These are phyloP conservation scores for Candida tibetensis DNA, from an alignment of 805 yeast genomes.

Conservation along the genomic window DNA sequence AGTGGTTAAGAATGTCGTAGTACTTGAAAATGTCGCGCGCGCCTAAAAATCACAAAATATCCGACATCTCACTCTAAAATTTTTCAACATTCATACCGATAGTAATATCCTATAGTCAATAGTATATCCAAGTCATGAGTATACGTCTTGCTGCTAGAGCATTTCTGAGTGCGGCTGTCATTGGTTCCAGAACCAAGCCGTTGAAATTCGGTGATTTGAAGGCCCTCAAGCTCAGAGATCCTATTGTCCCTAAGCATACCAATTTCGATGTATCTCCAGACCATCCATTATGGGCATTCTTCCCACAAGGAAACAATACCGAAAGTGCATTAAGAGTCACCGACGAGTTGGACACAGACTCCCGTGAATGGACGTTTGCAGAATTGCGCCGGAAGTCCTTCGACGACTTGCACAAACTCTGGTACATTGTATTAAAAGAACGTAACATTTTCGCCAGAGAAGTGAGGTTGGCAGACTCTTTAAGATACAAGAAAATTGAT, in stretches of 20 bases:
- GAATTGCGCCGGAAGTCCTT: conserved; percentile 89
- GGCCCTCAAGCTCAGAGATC: conserved; percentile 61
- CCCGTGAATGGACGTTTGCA: conserved; percentile 83
- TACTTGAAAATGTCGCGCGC: too few relatives aligned
- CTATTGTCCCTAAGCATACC: conserved; percentile 77
- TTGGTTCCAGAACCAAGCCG: conserved; percentile 39
- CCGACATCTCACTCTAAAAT: conserved; percentile 9
- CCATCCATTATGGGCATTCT: conserved; percentile 96
- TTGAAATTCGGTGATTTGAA: conserved; percentile 25
- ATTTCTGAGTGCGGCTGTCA: conserved; percentile 34
- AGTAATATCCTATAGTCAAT: too few relatives aligned
- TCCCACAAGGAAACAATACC: conserved; percentile 50
- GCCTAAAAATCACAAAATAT: too few relatives aligned
- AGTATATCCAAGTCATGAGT: conserved; percentile 6
- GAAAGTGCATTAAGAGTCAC: conserved; percentile 54
- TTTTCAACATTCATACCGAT: too few relatives aligned
- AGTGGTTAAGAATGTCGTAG: too few relatives aligned
- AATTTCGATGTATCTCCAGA: conserved; percentile 72
- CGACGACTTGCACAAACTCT: conserved; percentile 85
- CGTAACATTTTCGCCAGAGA: conserved; percentile 79
- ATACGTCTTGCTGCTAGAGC: conserved; percentile 9
- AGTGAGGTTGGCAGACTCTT: conserved; percentile 49
- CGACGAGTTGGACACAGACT: conserved; percentile 49
- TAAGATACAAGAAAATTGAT: conserved; percentile 26
- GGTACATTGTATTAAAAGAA: conserved; percentile 86